Base-by-base conservation (phyloP, 371 early-diverging fungal genomes). In the Syncephalastrum contaminatum region DNA sequence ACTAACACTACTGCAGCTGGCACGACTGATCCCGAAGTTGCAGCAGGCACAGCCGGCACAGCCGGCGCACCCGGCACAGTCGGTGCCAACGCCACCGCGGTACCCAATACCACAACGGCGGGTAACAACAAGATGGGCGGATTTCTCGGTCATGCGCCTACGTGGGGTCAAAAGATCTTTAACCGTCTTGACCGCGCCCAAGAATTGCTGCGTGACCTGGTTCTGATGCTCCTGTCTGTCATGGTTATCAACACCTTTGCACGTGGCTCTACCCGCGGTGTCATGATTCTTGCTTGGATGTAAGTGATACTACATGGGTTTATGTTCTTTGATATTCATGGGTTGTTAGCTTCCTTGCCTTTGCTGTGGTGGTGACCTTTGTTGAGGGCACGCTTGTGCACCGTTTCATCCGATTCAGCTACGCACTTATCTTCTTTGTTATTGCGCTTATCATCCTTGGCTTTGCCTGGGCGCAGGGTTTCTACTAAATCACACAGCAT, bases 201-300 rank as follows among this genome's bases (percentile, higher is more conserved):
- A 48, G 66, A 73, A 46, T 22, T 77, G 46, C 53, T 73, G 18
- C 65, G 73, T 30, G 73, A 77, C 51, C 54, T 71, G 25, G 62
- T 72, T 10, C 30, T 74, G 21, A 64, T 76, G 65, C 43, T 73
- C 15, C 53, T 74, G 12, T 67, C 67, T 19, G 60, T 67, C 16
- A 54, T 74, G 20, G 51, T 59, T 2, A 44, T 74, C 19, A 74
- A 74, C 46, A 67, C 69, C 2, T 58, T 74, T 53, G 74, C 63
- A 27, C 69, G 69, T 43, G 74, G 66, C 14, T 57, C 60, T n/a
- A 66, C 63, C 22, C 53, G 56, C 42, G 60, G 62, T 25, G 74
- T 70, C 15, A 70, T 70, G 74, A 67, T 74, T 20, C 22, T 74
- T 41, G 51, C 66, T 18, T 74, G 74, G 73, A 51, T 73, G 67